Conservation (phyloP, 108 stramenopile genomes). For the Skeletonema marinoi region DNA sequence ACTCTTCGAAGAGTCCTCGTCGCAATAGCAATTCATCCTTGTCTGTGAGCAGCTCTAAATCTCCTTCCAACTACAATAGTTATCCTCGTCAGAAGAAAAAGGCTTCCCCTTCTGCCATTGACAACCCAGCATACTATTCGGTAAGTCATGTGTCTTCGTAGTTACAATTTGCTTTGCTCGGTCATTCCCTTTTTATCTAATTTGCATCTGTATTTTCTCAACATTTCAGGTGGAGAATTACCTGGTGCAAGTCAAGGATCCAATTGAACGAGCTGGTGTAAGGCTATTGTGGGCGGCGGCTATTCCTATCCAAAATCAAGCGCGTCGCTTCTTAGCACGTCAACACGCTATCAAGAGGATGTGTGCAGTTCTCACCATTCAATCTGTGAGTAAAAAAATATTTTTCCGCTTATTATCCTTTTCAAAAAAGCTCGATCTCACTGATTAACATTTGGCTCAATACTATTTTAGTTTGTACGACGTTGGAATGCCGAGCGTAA, state of each 20-base stretch:
- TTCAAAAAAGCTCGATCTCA: not conserved
- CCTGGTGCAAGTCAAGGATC: slow-evolving; percentile 66
- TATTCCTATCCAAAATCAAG: slow-evolving; percentile 77
- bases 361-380: slow-evolving; percentile 78
- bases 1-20: not conserved
- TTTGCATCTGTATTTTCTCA: not conserved
- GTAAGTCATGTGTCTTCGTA: slow-evolving; percentile 16
- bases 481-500: slow-evolving; percentile 75
- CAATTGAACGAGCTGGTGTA: slow-evolving; percentile 79
- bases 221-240: slow-evolving; percentile 29
- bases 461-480: slow-evolving; percentile 53
- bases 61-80: not conserved
- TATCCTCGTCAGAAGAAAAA: slow-evolving; percentile 17
- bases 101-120: slow-evolving; percentile 24
- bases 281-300: slow-evolving; percentile 78
- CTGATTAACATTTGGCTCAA: not conserved
- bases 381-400: slow-evolving; percentile 30
- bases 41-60: not conserved
- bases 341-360: slow-evolving; percentile 68
- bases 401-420: not conserved
- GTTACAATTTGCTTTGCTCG: not conserved
- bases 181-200: not conserved
- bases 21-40: not conserved
- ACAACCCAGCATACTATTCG: slow-evolving; percentile 39
- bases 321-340: slow-evolving; percentile 70